Evolutionary conservation across 73 alveolate genomes (phyloP).

Genomic region (Blepharisma stoltei): DNA sequence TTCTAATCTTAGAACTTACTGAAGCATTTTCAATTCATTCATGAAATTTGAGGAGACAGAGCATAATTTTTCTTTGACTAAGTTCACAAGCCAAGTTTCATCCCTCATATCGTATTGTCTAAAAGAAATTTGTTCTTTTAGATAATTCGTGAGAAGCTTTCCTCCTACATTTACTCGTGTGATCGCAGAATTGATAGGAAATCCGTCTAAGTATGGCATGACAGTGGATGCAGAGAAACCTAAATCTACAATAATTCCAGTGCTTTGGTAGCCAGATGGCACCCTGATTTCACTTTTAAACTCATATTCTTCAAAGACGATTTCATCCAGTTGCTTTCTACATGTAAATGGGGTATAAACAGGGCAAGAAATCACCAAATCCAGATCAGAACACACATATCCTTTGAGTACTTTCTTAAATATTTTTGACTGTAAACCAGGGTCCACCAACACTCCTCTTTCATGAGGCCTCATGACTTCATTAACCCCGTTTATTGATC

Average conservation of each 20-base stretch:
- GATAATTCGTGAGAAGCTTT: slow-evolving; percentile 76
- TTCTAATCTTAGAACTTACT: slow-evolving; percentile 37
- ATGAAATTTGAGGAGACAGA: slow-evolving; percentile 64
- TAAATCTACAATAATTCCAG: slow-evolving; percentile 70
- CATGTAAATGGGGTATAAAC: background rate
- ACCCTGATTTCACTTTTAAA: slow-evolving; percentile 56
- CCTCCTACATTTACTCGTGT: slow-evolving; percentile 89
- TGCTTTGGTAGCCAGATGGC: slow-evolving; percentile 40
- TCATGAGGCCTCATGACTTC: slow-evolving; percentile 28
- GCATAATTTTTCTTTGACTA: slow-evolving; percentile 80
- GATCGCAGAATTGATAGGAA: slow-evolving; percentile 70
- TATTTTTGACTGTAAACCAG: slow-evolving; percentile 25
- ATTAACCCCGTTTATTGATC: background rate
- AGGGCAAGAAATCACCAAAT: slow-evolving; percentile 12
- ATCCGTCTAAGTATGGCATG: slow-evolving; percentile 73
- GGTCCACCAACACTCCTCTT: slow-evolving; percentile 31
- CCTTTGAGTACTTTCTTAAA: background rate
- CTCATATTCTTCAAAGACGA: slow-evolving; percentile 83
- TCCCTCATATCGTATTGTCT: slow-evolving; percentile 71
- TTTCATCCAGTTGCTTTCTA: slow-evolving; percentile 40
- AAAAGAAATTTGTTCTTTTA: slow-evolving; percentile 74
- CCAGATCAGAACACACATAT: background rate
- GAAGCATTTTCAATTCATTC: slow-evolving; percentile 49
- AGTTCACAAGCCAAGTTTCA: slow-evolving; percentile 72
- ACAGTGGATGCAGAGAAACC: slow-evolving; percentile 84